These are phyloP conservation scores for Solioccasus polychromus DNA, from an alignment of 768 basidiomycete genomes.

Conservation along the genomic window DNA sequence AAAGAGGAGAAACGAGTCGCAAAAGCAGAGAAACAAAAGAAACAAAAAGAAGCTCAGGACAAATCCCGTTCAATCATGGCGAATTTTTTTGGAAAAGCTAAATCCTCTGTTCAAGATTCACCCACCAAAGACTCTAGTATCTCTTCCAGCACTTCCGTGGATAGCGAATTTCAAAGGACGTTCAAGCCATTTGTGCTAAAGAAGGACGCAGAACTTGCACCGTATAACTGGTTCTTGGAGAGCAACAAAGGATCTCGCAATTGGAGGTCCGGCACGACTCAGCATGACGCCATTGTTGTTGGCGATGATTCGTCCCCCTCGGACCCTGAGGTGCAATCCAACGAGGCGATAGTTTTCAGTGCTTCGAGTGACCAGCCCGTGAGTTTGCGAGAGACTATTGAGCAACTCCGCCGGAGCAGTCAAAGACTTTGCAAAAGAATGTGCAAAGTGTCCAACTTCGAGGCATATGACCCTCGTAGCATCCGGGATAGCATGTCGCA, in stretches of 20 bases:
- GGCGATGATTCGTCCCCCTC: slow-evolving; percentile 38
- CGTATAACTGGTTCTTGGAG: slow-evolving; percentile 63
- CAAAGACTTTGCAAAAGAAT: slow-evolving; percentile 19
- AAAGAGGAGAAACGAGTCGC: slow-evolving; percentile 64
- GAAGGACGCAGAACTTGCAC: slow-evolving; percentile 71
- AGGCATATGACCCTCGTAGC: slow-evolving; percentile 30
- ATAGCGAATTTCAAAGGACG: slow-evolving; percentile 65
- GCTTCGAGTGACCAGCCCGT: not conserved
- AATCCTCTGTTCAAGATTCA: slow-evolving; percentile 28
- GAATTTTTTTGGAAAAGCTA: slow-evolving; percentile 72
- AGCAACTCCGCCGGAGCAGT: slow-evolving; percentile 31
- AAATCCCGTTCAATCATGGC: slow-evolving; percentile 76
- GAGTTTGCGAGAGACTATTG: slow-evolving; percentile 16
- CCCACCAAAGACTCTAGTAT: slow-evolving; percentile 26
- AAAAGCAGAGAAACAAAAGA: slow-evolving; percentile 70
- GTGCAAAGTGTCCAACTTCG: slow-evolving; percentile 22
- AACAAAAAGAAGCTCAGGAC: slow-evolving; percentile 63
- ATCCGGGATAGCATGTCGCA: slow-evolving; percentile 54
- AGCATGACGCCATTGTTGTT: slow-evolving; percentile 56
- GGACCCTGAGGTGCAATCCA: slow-evolving; percentile 6
- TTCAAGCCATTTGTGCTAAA: slow-evolving; percentile 82
- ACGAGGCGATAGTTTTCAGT: not conserved
- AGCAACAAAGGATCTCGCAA: slow-evolving; percentile 24
- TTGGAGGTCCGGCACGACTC: slow-evolving; percentile 20
- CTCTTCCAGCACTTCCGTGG: slow-evolving; percentile 33